Percentiles rank a stretch among this genome's conserved stretches.
phyloP scores from a whole-genome alignment of 768 basidiomycete species.

The Sarcodon sp. region DNA sequence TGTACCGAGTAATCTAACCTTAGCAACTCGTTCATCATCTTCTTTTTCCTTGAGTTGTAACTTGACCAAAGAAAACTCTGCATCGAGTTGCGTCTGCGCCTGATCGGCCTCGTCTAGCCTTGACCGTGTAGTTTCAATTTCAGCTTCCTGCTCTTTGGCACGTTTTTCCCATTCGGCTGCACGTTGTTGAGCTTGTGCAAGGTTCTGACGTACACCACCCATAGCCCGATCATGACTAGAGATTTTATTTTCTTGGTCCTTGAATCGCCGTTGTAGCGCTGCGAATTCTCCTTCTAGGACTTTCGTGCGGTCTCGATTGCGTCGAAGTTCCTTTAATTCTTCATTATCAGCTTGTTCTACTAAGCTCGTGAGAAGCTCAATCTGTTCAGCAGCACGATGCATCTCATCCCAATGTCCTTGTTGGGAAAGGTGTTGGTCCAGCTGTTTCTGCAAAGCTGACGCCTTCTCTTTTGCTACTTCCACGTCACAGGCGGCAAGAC shows the following conservation, averaged over 20 bases:
- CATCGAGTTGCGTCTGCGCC: slow-evolving; percentile 49
- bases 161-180: slow-evolving; percentile 74
- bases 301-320: slow-evolving; percentile 40
- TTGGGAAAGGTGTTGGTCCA: slow-evolving; percentile 45
- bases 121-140: slow-evolving; percentile 45
- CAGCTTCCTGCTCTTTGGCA: slow-evolving; percentile 54
- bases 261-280: slow-evolving; percentile 56
- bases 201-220: slow-evolving; percentile 42
- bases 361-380: slow-evolving; percentile 49
- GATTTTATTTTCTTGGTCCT: slow-evolving; percentile 55
- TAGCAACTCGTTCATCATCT: slow-evolving; percentile 49
- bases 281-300: slow-evolving; percentile 56
- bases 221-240: slow-evolving; percentile 50
- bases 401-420: slow-evolving; percentile 74
- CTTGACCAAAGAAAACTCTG: slow-evolving; percentile 54
- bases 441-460: slow-evolving; percentile 40
- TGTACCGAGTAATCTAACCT: slow-evolving; percentile 28
- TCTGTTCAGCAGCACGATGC: slow-evolving; percentile 56
- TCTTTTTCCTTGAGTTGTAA: slow-evolving; percentile 69
- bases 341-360: slow-evolving; percentile 56
- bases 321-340: slow-evolving; percentile 60
- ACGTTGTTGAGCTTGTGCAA: slow-evolving; percentile 65
- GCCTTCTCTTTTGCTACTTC: slow-evolving; percentile 41
- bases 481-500: slow-evolving; percentile 48
- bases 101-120: slow-evolving; percentile 60